Conservation (phyloP, 345 rosid species). For the Tarenaya hassleriana region DNA sequence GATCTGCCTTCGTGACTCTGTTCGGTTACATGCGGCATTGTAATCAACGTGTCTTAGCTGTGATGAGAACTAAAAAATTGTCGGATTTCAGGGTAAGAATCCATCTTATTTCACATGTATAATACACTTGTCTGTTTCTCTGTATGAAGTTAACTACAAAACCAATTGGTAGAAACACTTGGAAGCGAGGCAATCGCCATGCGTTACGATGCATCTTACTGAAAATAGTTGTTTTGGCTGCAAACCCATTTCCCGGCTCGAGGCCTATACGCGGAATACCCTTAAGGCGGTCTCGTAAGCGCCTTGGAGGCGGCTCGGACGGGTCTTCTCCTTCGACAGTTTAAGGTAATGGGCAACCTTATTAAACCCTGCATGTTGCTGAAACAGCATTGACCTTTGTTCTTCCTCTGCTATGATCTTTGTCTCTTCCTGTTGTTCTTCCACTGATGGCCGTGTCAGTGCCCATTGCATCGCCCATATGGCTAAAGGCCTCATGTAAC, state of each 20-base stretch:
- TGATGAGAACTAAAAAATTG: too few relatives aligned
- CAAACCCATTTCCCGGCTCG: background rate
- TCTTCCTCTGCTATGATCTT: slow-evolving; percentile 21
- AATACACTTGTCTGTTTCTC: too few relatives aligned
- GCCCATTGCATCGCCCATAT: slow-evolving; percentile 89
- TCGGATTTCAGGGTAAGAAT: too few relatives aligned
- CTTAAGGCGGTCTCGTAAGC: slow-evolving; percentile 42
- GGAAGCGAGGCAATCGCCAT: too few relatives aligned
- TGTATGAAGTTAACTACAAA: too few relatives aligned
- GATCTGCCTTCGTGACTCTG: background rate
- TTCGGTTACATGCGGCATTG: background rate
- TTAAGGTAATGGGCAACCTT: slow-evolving; percentile 52
- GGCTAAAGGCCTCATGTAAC: slow-evolving; percentile 81
- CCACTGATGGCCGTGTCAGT: slow-evolving; percentile 39
- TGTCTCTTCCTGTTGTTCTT: slow-evolving; percentile 24
- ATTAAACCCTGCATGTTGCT: slow-evolving; percentile 53
- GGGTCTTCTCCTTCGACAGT: slow-evolving; percentile 35
- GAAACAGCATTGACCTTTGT: slow-evolving; percentile 28
- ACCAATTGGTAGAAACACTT: too few relatives aligned
- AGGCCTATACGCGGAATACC: slow-evolving; percentile 25
- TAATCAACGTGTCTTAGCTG: background rate
- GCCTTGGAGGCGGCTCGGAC: slow-evolving; percentile 37
- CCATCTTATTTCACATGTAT: too few relatives aligned
- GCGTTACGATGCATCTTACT: too few relatives aligned
- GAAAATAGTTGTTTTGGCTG: too few relatives aligned